Evolutionary conservation across 2,329 filamentous ascomycete genomes (phyloP).

Genomic region (Ceratocystiopsis brevicomis): DNA sequence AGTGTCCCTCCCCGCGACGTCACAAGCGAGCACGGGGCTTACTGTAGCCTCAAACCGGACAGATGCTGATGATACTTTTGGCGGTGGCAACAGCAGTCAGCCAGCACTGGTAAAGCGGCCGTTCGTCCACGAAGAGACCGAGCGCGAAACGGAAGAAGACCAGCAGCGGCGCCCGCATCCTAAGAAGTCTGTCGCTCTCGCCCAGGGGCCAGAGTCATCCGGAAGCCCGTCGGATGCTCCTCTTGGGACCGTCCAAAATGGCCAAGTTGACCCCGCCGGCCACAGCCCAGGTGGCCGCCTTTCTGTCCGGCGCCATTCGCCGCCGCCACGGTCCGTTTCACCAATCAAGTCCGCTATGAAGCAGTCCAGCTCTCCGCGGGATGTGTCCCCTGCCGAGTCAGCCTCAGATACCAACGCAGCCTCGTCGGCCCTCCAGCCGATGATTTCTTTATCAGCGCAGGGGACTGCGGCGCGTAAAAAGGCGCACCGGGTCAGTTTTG

Average conservation of each 20-base stretch:
- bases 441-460: neutral
- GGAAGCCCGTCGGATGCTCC: no score
- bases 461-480: constrained; percentile 33
- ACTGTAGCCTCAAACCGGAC: no score
- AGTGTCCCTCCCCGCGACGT: no score
- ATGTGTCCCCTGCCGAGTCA: constrained; percentile 30
- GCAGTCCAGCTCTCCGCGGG: constrained; percentile 35
- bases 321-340: constrained; percentile 51
- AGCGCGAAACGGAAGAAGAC: constrained; percentile 11
- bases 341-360: constrained; percentile 65
- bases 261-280: no score
- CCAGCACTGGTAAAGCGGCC: constrained; percentile 7
- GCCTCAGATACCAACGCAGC: constrained; percentile 20
- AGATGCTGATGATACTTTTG: neutral
- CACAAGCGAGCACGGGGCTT: no score
- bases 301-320: constrained; percentile 31
- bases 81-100: neutral
- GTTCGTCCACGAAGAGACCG: constrained; percentile 24
- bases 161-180: constrained; percentile 2
- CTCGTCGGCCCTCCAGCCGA: neutral
- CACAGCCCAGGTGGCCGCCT: no score
- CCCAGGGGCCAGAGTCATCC: no score
- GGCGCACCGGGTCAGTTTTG: constrained; percentile 58
- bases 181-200: no score
- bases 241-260: no score